Conservation (phyloP, 306 rosid species). For the Prunus campanulata region DNA sequence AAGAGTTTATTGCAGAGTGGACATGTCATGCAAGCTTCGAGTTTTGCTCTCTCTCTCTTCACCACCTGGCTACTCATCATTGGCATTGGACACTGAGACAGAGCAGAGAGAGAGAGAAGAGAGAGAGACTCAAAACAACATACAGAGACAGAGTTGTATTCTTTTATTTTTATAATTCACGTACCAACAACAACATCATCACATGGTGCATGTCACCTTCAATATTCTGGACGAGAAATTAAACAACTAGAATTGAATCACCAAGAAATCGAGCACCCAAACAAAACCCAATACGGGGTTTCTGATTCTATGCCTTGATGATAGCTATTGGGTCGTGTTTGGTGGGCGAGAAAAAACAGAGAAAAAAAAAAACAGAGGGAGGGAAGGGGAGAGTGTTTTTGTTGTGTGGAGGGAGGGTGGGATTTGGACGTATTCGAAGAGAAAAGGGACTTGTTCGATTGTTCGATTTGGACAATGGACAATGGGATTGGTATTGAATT, state of each 20-base stretch:
- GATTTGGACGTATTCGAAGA: slow-evolving; percentile 33
- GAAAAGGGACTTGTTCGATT: slow-evolving; percentile 33
- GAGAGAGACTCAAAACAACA: not conserved
- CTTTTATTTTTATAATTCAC: slow-evolving; percentile 23
- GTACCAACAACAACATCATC: slow-evolving; percentile 18
- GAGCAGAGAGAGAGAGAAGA: not conserved
- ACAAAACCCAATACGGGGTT: not conserved
- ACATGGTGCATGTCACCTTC: slow-evolving; percentile 52
- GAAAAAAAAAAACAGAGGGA: not conserved
- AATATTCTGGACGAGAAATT: not conserved
- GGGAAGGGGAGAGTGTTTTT: no score
- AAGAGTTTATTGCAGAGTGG: slow-evolving; percentile 62
- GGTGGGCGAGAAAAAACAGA: slow-evolving; percentile 10
- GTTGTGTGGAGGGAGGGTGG: slow-evolving; percentile 2
- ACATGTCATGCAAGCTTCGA: slow-evolving; percentile 78
- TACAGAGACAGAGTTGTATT: not conserved
- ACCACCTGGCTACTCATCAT: slow-evolving; percentile 38
- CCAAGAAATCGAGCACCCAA: not conserved
- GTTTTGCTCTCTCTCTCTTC: slow-evolving; percentile 44
- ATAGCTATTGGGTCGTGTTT: slow-evolving; percentile 10
- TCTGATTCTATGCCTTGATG: not conserved
- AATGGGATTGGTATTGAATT: slow-evolving; percentile 10
- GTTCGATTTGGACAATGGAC: slow-evolving; percentile 50
- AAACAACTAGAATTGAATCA: not conserved
- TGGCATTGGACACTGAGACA: slow-evolving; percentile 21